Conservation (phyloP, 169 alveolate species). For the Theileria sp. region DNA sequence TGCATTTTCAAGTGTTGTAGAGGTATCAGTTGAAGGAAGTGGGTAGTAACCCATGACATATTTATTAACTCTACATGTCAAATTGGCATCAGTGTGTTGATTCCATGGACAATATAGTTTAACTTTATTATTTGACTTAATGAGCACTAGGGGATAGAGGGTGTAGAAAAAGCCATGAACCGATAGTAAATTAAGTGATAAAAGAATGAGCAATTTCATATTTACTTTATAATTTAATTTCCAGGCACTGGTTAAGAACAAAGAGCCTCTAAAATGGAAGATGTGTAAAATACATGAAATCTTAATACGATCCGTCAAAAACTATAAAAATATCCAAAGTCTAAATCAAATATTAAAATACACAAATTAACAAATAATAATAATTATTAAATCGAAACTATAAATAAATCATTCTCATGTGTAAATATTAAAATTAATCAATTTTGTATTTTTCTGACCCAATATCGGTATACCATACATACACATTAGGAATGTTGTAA, state of each 20-base stretch:
- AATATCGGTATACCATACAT: background rate
- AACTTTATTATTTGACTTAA: background rate
- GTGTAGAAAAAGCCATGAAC: conserved; percentile 2
- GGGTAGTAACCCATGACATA: background rate
- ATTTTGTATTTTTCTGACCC: background rate
- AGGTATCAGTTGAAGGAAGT: background rate
- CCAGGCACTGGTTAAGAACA: background rate
- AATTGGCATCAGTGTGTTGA: background rate
- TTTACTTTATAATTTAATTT: background rate
- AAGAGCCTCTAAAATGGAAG: background rate
- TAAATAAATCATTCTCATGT: background rate
- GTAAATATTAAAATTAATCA: background rate
- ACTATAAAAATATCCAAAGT: background rate
- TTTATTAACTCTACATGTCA: background rate
- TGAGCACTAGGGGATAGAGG: background rate
- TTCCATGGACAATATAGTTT: conserved; percentile 2
- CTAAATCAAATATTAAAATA: background rate
- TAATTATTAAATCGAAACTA: background rate
- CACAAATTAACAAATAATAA: too few species aligned
- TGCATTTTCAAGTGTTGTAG: background rate
- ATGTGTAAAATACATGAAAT: background rate
- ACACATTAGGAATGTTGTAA: background rate
- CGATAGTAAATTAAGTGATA: background rate
- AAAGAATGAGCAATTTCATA: background rate
- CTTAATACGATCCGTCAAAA: background rate